A percentile compares a stretch with the other conserved stretches of the same genome.
phyloP scores from a whole-genome alignment of 2,329 filamentous ascomycete genomes.

The Coniochaeta prunicola region DNA sequence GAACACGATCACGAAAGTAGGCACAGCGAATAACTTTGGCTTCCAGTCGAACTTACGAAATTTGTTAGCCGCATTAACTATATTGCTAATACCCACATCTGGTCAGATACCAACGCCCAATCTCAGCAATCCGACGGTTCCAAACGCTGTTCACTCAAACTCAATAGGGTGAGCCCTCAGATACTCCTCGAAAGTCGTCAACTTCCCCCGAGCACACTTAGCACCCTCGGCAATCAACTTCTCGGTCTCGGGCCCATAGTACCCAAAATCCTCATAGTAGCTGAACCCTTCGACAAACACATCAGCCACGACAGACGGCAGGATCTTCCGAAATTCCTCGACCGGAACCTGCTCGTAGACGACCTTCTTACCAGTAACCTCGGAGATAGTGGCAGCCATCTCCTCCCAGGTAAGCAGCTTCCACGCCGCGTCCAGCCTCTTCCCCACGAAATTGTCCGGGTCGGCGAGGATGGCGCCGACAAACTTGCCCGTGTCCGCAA shows the following conservation, averaged over 20 bases:
- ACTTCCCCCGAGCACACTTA: slow-evolving; percentile 18
- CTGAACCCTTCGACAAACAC: slow-evolving; percentile 14
- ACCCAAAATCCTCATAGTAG: slow-evolving; percentile 23
- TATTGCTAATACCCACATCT: too few relatives aligned
- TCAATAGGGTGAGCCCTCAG: slow-evolving; percentile 19
- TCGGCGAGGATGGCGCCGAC: slow-evolving; percentile 20
- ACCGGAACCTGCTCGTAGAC: slow-evolving; percentile 7
- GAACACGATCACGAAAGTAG: too few relatives aligned
- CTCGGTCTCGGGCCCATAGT: slow-evolving; percentile 24
- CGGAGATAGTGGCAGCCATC: slow-evolving; percentile 20
- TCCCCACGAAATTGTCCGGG: slow-evolving; percentile 12
- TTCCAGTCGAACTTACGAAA: too few relatives aligned
- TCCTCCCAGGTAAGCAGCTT: slow-evolving; percentile 19
- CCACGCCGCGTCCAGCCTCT: slow-evolving; percentile 9
- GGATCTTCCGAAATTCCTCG: slow-evolving; percentile 7
- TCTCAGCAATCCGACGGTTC: too few relatives aligned
- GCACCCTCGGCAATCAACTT: slow-evolving; percentile 20
- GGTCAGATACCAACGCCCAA: too few relatives aligned
- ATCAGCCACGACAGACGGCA: slow-evolving; percentile 9
- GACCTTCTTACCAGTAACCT: slow-evolving; percentile 23
- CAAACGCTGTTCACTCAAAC: too few relatives aligned
- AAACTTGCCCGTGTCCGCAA: slow-evolving; percentile 32
- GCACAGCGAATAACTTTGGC: too few relatives aligned
- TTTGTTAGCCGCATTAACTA: too few relatives aligned
- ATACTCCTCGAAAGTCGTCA: slow-evolving; percentile 26